phyloP scores from a whole-genome alignment of 2,329 filamentous ascomycete genomes.

The Neurospora sp. region DNA sequence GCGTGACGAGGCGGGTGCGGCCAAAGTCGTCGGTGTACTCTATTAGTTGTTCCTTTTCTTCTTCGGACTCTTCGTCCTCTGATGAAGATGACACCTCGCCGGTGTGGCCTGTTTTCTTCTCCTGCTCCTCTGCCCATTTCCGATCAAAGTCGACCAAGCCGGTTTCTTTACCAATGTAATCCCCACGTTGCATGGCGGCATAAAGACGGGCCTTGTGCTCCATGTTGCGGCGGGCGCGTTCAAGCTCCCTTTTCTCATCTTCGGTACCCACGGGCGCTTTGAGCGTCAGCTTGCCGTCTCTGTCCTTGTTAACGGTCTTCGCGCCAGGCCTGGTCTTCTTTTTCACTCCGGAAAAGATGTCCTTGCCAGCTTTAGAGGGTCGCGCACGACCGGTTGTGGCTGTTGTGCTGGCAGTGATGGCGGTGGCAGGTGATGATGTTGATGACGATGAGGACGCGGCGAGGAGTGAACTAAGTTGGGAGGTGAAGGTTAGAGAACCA shows the following conservation, averaged over 20 bases:
- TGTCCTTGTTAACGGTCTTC: constrained; percentile 28
- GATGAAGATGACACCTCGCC: constrained; percentile 36
- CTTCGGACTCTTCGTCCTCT: constrained; percentile 28
- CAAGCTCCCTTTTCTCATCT: constrained; percentile 58
- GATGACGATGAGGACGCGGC: constrained; percentile 37
- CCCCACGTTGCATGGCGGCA: constrained; percentile 81
- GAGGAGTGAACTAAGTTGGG: constrained; percentile 76
- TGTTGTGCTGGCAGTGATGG: constrained; percentile 28
- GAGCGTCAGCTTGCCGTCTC: constrained; percentile 31
- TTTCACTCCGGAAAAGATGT: constrained; percentile 53
- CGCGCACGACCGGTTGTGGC: constrained; percentile 40
- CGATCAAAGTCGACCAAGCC: constrained; percentile 85
- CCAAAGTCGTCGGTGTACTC: constrained; percentile 92
- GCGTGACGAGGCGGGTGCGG: constrained; percentile 64
- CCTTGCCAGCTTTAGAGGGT: constrained; percentile 43
- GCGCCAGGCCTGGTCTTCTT: constrained; percentile 31
- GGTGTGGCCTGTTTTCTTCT: constrained; percentile 32
- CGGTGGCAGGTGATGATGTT: not conserved
- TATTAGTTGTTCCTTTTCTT: constrained; percentile 49
- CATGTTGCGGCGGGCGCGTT: constrained; percentile 68
- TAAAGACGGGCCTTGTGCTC: constrained; percentile 86
- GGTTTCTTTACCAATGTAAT: constrained; percentile 61
- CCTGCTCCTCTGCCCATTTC: constrained; percentile 78
- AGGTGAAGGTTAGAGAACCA: constrained; percentile 74
- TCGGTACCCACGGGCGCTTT: constrained; percentile 46